Evolutionary conservation across 2,329 filamentous ascomycete genomes (phyloP).

Genomic region (Davidsoniella eucalypti): DNA sequence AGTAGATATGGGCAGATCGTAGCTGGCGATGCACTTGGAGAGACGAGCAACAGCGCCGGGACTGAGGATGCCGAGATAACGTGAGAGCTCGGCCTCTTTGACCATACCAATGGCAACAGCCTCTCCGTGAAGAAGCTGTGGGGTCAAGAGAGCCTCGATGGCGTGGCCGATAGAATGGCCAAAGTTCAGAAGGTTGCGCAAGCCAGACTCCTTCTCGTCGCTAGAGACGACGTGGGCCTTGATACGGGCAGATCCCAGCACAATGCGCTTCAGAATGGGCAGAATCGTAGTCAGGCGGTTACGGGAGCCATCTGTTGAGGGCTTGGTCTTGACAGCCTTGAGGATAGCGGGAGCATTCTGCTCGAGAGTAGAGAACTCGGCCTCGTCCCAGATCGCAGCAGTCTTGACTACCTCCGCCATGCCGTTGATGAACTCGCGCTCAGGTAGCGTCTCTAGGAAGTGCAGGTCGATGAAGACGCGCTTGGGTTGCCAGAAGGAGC

Average conservation of each 20-base stretch:
- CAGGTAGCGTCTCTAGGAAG: conserved; percentile 80
- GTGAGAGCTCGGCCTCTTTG: conserved; percentile 85
- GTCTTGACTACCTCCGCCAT: conserved; percentile 99
- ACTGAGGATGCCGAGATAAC: conserved; percentile 70
- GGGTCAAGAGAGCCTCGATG: conserved; percentile 86
- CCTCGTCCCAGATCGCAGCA: conserved; percentile 85
- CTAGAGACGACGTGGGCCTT: conserved; percentile 90
- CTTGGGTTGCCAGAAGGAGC: conserved; percentile 90
- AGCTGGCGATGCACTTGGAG: conserved; percentile 86
- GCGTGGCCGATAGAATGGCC: conserved; percentile 97
- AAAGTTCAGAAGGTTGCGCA: conserved; percentile 92
- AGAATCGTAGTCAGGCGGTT: conserved; percentile 53
- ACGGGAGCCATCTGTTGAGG: conserved; percentile 18
- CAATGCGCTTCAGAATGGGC: conserved; percentile 56
- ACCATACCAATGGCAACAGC: conserved; percentile 97
- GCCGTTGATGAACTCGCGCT: conserved; percentile 89
- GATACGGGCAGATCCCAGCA: conserved; percentile 77
- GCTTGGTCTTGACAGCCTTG: conserved; percentile 22
- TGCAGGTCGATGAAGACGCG: conserved; percentile 87
- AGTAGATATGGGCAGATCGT: conserved; percentile 72
- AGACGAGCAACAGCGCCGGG: conserved; percentile 79
- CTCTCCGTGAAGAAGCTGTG: conserved; percentile 89
- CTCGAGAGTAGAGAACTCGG: conserved; percentile 72
- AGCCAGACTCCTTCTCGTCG: conserved; percentile 84
- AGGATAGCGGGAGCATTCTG: conserved; percentile 65